phyloP scores from a whole-genome alignment of 2,329 filamentous ascomycete species.

The Colletotrichum costaricense region DNA sequence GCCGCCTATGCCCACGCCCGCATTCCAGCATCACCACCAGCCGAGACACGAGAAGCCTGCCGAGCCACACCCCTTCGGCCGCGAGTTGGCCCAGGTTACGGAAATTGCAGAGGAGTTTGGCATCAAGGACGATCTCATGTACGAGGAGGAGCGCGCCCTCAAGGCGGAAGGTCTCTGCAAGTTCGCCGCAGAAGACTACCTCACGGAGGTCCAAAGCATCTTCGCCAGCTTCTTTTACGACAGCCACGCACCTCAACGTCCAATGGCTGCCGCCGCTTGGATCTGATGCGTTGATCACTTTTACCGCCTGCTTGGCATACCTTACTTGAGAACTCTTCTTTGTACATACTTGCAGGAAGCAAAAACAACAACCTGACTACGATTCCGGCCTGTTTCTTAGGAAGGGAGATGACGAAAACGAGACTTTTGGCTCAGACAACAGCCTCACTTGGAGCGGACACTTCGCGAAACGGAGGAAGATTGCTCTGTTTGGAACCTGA shows the following conservation, averaged over 20 bases:
- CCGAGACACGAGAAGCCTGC: conserved; percentile 47
- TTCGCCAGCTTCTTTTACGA: conserved; percentile 70
- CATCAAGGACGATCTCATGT: conserved; percentile 68
- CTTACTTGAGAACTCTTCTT: conserved; percentile 15
- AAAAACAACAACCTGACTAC: conserved; percentile 11
- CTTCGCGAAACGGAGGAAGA: neutral
- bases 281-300: conserved; percentile 50
- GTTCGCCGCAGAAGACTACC: conserved; percentile 85
- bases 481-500: conserved; percentile 3
- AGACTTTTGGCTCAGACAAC: conserved; percentile 1
- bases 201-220: conserved; percentile 80
- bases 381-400: neutral
- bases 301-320: neutral
- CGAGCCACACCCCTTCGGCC: conserved; percentile 80
- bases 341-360: conserved; percentile 35
- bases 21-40: conserved; percentile 47
- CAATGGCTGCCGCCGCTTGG: conserved; percentile 57
- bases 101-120: conserved; percentile 93
- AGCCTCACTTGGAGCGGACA: conserved; percentile 1
- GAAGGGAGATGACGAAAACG: conserved; percentile 12
- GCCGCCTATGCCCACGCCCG: conserved; percentile 45
- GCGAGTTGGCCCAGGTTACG: conserved; percentile 90
- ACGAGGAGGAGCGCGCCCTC: conserved; percentile 81
- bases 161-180: conserved; percentile 76
- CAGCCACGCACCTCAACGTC: conserved; percentile 29